A percentile compares a stretch with the other conserved stretches of the same genome.
These are phyloP conservation scores for Fonsecaea pedrosoi DNA, from an alignment of 2,329 filamentous ascomycete species.

Conservation along the genomic window DNA sequence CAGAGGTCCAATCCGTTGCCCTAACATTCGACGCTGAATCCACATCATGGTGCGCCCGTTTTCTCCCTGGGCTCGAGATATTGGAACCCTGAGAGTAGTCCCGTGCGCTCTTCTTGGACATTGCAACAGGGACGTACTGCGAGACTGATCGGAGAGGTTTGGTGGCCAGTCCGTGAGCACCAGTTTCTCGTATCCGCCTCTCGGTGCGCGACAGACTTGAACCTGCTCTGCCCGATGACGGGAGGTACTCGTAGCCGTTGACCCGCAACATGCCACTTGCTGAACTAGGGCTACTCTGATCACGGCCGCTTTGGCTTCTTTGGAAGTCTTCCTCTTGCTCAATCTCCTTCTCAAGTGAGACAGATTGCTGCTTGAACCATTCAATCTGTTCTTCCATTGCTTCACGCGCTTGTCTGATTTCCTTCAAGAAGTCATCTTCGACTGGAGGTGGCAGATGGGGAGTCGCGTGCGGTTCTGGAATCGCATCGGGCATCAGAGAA, in stretches of 20 bases:
- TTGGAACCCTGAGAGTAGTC: conserved; percentile 21
- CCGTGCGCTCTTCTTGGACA: conserved; percentile 37
- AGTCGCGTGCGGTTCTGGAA: conserved; percentile 7
- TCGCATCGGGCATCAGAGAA: neutral
- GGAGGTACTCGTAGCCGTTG: conserved; percentile 51
- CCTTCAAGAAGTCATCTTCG: conserved; percentile 42
- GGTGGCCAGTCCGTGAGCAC: conserved; percentile 51
- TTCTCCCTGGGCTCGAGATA: conserved; percentile 27
- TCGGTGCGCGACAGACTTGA: conserved; percentile 53
- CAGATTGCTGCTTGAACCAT: conserved; percentile 41
- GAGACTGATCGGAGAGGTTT: conserved; percentile 46
- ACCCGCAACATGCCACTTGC: conserved; percentile 38
- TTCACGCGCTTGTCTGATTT: conserved; percentile 41
- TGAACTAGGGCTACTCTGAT: conserved; percentile 19
- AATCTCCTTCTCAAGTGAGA: conserved; percentile 36
- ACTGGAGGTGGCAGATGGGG: neutral
- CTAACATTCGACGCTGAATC: conserved; percentile 11
- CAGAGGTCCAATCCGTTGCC: neutral
- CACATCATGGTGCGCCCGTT: conserved; percentile 25
- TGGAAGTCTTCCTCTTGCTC: conserved; percentile 38
- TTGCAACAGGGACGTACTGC: conserved; percentile 38
- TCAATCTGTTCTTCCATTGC: conserved; percentile 40
- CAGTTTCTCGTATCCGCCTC: conserved; percentile 51
- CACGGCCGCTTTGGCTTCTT: conserved; percentile 42
- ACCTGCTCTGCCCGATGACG: conserved; percentile 47